Conservation (phyloP, 495 filamentous ascomycete genomes). For the Talaromyces nanjingensis region DNA sequence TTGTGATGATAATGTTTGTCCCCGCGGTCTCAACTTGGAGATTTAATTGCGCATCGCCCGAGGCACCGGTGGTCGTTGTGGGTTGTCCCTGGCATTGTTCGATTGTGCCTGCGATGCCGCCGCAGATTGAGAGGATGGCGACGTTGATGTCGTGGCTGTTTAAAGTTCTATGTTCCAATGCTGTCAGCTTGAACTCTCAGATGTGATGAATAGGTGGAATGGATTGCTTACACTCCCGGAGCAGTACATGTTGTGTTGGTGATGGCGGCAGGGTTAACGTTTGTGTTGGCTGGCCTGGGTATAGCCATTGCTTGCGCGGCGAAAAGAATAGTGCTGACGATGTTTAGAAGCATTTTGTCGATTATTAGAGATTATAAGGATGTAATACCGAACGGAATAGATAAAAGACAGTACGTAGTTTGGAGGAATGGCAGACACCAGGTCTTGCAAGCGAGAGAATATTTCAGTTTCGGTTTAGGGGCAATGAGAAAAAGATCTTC, state of each 20-base stretch:
- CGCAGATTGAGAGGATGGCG: not conserved
- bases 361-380: not conserved
- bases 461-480: not conserved
- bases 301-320: not conserved
- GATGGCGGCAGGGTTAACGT: not conserved
- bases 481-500: not conserved
- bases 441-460: not conserved
- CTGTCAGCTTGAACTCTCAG: not conserved
- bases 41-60: not conserved
- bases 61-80: not conserved
- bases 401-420: not conserved
- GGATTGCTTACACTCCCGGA: not conserved
- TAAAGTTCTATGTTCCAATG: not conserved
- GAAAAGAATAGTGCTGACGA: not conserved
- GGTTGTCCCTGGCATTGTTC: not conserved
- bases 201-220: not conserved
- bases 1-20: not conserved
- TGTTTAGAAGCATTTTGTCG: not conserved
- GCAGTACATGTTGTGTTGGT: not conserved
- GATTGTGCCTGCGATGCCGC: not conserved
- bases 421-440: not conserved
- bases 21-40: not conserved
- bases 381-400: not conserved
- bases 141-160: not conserved
- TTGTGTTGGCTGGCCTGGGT: not conserved